phyloP scores from a whole-genome alignment of 148 eudicot species.

The Vaccinium myrtillus region DNA sequence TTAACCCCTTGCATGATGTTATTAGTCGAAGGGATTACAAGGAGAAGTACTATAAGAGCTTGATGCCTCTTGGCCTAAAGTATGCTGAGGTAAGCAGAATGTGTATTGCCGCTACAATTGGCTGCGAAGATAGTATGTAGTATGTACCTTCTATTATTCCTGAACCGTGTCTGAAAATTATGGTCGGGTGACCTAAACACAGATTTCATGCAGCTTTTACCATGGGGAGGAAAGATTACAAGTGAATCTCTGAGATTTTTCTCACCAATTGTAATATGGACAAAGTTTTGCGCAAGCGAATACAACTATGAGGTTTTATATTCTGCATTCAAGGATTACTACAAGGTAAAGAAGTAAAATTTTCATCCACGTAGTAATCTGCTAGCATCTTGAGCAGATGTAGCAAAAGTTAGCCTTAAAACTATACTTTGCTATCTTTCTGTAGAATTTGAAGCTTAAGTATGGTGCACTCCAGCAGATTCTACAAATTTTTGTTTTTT shows the following conservation, averaged over 20 bases:
- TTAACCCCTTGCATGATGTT: constrained; percentile 85
- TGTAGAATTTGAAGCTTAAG: neutral
- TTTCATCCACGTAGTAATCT: neutral
- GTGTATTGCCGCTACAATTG: neutral
- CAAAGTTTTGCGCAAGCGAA: constrained; percentile 62
- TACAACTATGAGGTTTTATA: constrained; percentile 50
- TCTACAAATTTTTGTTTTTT: neutral
- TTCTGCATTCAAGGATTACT: constrained; percentile 82
- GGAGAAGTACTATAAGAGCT: constrained; percentile 66
- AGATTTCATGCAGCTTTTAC: constrained; percentile 83
- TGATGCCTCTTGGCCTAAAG: constrained; percentile 69
- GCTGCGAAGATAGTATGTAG: neutral
- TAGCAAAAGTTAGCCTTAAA: neutral
- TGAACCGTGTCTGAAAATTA: constrained; percentile 22
- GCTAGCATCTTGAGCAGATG: neutral
- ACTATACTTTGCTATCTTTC: neutral
- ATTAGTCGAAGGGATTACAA: constrained; percentile 56
- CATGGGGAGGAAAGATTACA: constrained; percentile 97
- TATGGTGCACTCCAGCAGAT: neutral
- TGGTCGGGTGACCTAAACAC: constrained; percentile 41
- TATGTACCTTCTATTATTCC: neutral
- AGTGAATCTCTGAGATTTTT: constrained; percentile 87
- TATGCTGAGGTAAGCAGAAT: constrained; percentile 60
- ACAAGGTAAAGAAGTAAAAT: constrained; percentile 48
- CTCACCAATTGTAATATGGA: constrained; percentile 96